These are phyloP conservation scores for Stramenopiles sp. DNA, from an alignment of 352 stramenopile genomes.

Conservation along the genomic window DNA sequence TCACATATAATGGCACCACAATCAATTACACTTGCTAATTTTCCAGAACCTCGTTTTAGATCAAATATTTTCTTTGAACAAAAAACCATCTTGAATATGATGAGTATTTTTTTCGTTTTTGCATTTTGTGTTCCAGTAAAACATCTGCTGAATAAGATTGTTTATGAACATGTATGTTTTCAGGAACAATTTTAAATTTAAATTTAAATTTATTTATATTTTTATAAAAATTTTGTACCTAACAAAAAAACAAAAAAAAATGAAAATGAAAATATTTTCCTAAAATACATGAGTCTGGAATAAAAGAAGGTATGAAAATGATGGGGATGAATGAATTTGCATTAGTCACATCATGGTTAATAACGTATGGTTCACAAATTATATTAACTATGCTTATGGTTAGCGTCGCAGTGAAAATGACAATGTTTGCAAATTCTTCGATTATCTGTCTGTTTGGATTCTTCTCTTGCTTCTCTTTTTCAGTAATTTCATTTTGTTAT, in stretches of 20 bases:
- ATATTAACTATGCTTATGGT: conserved; percentile 14
- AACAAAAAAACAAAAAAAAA: no score
- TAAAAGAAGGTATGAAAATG: conserved; percentile 15
- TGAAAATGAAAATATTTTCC: no score
- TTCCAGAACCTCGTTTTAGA: conserved; percentile 5
- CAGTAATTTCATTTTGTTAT: conserved; percentile 11
- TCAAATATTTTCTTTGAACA: conserved; percentile 6
- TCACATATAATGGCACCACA: no score
- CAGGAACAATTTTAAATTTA: no score
- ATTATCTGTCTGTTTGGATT: conserved; percentile 10
- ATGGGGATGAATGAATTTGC: conserved; percentile 12
- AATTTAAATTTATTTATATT: no score
- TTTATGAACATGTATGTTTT: no score
- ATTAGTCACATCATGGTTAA: conserved; percentile 13
- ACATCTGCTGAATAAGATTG: background rate
- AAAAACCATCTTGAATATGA: background rate
- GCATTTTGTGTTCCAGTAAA: conserved; percentile 1
- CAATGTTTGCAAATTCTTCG: conserved; percentile 10
- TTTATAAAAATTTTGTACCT: no score
- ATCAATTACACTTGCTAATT: conserved; percentile 3
- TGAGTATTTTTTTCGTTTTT: conserved; percentile 4
- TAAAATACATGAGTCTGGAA: conserved; percentile 16
- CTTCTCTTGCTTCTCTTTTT: conserved; percentile 16
- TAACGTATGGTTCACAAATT: conserved; percentile 15
- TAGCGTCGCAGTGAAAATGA: conserved; percentile 13